Percentiles rank a stretch among this genome's conserved stretches.
Conservation (phyloP, 805 yeast genomes). For the Pichia nakasei region DNA sequence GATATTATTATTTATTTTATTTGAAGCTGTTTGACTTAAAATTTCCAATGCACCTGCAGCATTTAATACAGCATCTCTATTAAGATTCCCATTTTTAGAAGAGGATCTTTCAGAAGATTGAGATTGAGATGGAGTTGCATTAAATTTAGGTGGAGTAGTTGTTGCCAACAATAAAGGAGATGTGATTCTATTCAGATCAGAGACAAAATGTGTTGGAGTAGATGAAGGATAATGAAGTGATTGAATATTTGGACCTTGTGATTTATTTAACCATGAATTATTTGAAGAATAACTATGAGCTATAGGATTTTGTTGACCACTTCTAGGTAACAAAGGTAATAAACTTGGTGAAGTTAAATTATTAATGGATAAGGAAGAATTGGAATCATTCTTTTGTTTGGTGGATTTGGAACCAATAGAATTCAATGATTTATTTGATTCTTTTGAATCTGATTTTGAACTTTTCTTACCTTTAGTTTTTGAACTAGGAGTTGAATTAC, state of each 20-base stretch:
- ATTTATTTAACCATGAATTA: conserved; percentile 21
- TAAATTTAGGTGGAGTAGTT: conserved; percentile 26
- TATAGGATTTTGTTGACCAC: conserved; percentile 9
- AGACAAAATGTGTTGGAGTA: conserved; percentile 64
- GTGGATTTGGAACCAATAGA: background rate
- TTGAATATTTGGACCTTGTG: conserved; percentile 31
- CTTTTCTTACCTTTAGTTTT: background rate
- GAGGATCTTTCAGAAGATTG: conserved; percentile 28
- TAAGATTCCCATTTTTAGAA: conserved; percentile 16
- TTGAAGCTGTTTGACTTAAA: conserved; percentile 25
- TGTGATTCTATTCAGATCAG: conserved; percentile 52
- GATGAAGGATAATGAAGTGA: conserved; percentile 59
- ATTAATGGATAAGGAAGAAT: background rate
- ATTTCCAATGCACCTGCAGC: conserved; percentile 36
- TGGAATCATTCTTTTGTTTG: background rate
- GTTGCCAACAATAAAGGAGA: conserved; percentile 56
- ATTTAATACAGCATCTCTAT: conserved; percentile 27
- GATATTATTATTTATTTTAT: background rate
- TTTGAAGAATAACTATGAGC: conserved; percentile 17
- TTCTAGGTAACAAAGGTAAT: conserved; percentile 34
- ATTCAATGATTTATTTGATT: conserved; percentile 8
- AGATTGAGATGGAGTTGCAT: conserved; percentile 26
- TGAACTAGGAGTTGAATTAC: background rate
- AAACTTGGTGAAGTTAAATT: conserved; percentile 28
- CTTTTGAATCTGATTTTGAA: background rate